Conservation (phyloP, 2,329 filamentous ascomycete species). For the Paraphoma sp. region DNA sequence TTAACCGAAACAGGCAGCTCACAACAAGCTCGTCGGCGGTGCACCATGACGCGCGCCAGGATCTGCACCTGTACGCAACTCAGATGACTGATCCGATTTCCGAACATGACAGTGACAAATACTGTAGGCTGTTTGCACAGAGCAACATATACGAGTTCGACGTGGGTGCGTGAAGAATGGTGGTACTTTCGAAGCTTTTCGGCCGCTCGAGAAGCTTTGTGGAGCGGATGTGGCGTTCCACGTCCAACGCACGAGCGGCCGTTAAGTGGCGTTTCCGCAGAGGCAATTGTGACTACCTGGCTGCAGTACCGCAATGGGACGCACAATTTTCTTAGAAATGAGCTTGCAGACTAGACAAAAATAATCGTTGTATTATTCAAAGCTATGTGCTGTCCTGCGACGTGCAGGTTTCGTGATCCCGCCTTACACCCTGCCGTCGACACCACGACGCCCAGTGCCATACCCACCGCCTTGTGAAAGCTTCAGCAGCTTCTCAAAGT, state of each 20-base stretch:
- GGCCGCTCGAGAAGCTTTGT: background rate
- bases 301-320: no score
- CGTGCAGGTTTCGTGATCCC: background rate
- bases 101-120: no score
- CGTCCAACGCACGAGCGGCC: background rate
- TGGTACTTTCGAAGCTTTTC: background rate
- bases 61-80: background rate
- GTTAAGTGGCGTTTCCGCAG: background rate
- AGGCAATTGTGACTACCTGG: background rate
- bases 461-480: constrained; percentile 27
- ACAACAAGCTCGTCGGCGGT: background rate
- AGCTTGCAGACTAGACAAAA: no score
- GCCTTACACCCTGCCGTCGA: constrained; percentile 4
- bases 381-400: no score
- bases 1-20: constrained; percentile 29
- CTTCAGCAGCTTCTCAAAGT: constrained; percentile 43
- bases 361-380: no score
- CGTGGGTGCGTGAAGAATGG: background rate
- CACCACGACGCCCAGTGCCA: constrained; percentile 17
- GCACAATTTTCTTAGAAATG: no score
- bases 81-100: no score
- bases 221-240: background rate
- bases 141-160: background rate
- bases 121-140: no score
- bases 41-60: background rate